These are phyloP conservation scores for Porogramme epimiltina DNA, from an alignment of 1,284 basidiomycete species.

Conservation along the genomic window DNA sequence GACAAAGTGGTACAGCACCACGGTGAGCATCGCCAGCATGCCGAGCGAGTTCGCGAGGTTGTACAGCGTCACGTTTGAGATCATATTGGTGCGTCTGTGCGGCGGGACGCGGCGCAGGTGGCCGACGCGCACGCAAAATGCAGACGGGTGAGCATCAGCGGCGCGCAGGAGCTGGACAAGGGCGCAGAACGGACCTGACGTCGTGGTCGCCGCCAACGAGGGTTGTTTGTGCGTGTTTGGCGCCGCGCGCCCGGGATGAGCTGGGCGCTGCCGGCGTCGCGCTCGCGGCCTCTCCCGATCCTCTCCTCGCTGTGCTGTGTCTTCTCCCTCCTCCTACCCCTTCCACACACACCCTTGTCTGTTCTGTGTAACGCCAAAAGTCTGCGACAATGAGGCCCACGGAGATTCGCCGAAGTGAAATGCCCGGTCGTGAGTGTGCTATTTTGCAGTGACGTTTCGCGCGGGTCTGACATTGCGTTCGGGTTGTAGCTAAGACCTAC, in stretches of 20 bases:
- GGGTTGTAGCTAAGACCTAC: conserved; percentile 57
- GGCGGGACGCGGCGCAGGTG: no score
- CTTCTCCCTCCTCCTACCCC: conserved; percentile 1
- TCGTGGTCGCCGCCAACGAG: conserved; percentile 24
- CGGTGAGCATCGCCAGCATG: conserved; percentile 78
- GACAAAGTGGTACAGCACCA: conserved; percentile 86
- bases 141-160: no score
- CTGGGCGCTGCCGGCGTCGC: conserved; percentile 15
- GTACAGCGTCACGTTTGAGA: conserved; percentile 80
- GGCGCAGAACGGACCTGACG: conserved; percentile 17
- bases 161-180: conserved; percentile 1
- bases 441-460: not conserved
- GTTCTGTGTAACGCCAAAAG: conserved; percentile 10
- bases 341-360: conserved; percentile 4
- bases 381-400: conserved; percentile 68
- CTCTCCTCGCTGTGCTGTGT: conserved; percentile 13
- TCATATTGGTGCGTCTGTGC: conserved; percentile 56
- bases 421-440: conserved; percentile 72
- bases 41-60: conserved; percentile 84
- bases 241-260: conserved; percentile 15
- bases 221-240: conserved; percentile 22
- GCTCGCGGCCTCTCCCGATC: conserved; percentile 20
- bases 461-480: conserved; percentile 3
- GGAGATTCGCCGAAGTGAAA: conserved; percentile 58
- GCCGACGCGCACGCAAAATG: no score